These are phyloP conservation scores for Xylaria bambusicola DNA, from an alignment of 495 filamentous ascomycete species.

Conservation along the genomic window DNA sequence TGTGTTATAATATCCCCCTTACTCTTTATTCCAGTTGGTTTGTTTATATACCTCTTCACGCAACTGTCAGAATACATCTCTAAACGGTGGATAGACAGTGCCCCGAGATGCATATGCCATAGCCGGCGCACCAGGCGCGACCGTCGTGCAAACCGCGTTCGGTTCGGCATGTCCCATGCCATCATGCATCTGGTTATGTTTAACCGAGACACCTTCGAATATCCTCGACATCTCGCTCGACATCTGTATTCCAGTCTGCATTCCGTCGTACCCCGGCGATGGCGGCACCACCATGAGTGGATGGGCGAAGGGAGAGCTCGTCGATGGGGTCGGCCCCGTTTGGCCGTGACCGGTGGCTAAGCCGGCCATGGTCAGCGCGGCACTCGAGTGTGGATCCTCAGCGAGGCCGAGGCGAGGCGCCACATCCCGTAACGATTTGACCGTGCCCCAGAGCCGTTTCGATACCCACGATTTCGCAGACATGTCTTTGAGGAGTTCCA, in stretches of 20 bases:
- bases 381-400: constrained; percentile 35
- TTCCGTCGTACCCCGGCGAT: constrained; percentile 11
- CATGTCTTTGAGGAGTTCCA: constrained; percentile 79
- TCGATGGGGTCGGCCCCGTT: constrained; percentile 21
- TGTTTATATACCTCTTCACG: background rate
- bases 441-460: constrained; percentile 79
- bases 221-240: constrained; percentile 50
- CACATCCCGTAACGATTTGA: constrained; percentile 76
- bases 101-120: constrained; percentile 21
- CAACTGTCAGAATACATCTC: constrained; percentile 32
- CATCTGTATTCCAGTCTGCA: constrained; percentile 43
- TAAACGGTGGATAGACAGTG: constrained; percentile 35
- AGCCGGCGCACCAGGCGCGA: constrained; percentile 1
- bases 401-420: constrained; percentile 75
- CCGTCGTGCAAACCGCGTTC: background rate
- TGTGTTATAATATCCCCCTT: background rate
- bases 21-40: too few species aligned
- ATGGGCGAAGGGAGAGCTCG: constrained; percentile 21
- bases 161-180: constrained; percentile 13
- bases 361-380: constrained; percentile 35
- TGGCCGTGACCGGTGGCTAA: constrained; percentile 32
- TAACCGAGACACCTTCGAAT: constrained; percentile 43
- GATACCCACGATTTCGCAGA: constrained; percentile 76
- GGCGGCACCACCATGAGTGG: constrained; percentile 14
- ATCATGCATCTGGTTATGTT: constrained; percentile 22